Base-by-base conservation (phyloP, 2,329 filamentous ascomycete genomes). In the Fusarium longipes region DNA sequence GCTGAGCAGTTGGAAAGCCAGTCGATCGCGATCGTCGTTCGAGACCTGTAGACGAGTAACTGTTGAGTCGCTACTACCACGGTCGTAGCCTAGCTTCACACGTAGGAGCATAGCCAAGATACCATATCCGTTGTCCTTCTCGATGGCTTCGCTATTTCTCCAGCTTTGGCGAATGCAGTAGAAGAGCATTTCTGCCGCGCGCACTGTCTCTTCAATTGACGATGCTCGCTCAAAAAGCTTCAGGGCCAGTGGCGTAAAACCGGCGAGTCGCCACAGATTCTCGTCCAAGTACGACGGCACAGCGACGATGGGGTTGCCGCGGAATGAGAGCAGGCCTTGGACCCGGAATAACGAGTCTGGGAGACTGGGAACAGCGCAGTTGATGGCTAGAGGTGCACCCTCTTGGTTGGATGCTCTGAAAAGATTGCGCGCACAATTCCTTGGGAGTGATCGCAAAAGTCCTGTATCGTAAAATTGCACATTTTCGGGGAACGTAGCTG, bases 91-190 rank as follows among this genome's bases (percentile, higher is more conserved):
- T 30, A 97, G 83, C 76, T 97, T 97, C 54, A 92, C 91, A 54
- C 93, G 89, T 24, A 99, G 80, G 18, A 98, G 84, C 77, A 93
- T 89, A 38, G 91, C 91, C 49, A 99, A 81, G 33, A 98, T 92
- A 25, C 92, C 91, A 75, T 97, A 99, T 0, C 95, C 96, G 70
- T 96, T 96, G 61, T 97, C 93, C 72, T 92, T 90, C 77, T 99
- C 96, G 91, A 99, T 97, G 25, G 96, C 94, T 77, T 99, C 96
- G 70, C 96, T 98, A 70, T 98, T 98, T 67, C 96, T 88, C 96
- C 96, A 99, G 75, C 92, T 98, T 67, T 92, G 91, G 68, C 92
- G 91, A 48, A 97, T 91, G 62, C 92, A 93, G 67, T 92, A 88
- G 65, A 97, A 93, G 25, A 97, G 83, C 72, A 96, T 91, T 73